phyloP scores from a whole-genome alignment of 176 grass and related monocot species.

The Juncus inflexus region DNA sequence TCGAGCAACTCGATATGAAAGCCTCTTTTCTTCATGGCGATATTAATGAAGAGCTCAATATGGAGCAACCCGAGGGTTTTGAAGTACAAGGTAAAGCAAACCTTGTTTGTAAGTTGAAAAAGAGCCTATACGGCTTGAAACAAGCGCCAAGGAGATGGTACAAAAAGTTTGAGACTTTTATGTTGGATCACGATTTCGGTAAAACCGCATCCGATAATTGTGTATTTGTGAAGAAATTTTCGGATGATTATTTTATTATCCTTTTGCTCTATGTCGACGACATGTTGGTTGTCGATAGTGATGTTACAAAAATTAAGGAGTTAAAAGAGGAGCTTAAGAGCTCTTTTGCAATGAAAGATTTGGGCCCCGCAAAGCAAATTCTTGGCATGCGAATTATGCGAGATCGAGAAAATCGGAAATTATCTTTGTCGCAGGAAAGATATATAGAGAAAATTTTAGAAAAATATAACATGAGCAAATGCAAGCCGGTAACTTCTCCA shows the following conservation, averaged over 20 bases:
- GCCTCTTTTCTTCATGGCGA: not conserved
- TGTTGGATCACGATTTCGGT: not conserved
- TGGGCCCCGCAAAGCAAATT: constrained; percentile 3
- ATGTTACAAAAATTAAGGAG: not conserved
- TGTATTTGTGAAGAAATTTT: constrained; percentile 27
- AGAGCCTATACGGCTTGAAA: constrained; percentile 26
- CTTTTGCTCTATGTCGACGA: constrained; percentile 32
- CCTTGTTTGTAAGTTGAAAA: not conserved
- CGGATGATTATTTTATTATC: constrained; percentile 11
- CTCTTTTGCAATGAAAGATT: constrained; percentile 27
- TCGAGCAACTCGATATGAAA: constrained; percentile 26
- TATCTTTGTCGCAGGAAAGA: constrained; percentile 6
- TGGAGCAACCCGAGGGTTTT: not conserved
- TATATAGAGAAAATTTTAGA: constrained; percentile 18
- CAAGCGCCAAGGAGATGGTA: constrained; percentile 16
- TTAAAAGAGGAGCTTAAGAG: not conserved
- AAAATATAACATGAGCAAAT: too few relatives aligned
- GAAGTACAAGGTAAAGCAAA: constrained; percentile 1
- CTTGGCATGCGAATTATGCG: constrained; percentile 3
- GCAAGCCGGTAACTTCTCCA: too few relatives aligned
- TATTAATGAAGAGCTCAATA: not conserved
- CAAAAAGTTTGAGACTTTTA: too few relatives aligned
- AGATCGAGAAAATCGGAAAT: not conserved
- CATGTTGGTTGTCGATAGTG: not conserved
- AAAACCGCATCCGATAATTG: constrained; percentile 2